These are phyloP conservation scores for Blastomyces percursus DNA, from an alignment of 2,329 filamentous ascomycete genomes.

Conservation along the genomic window DNA sequence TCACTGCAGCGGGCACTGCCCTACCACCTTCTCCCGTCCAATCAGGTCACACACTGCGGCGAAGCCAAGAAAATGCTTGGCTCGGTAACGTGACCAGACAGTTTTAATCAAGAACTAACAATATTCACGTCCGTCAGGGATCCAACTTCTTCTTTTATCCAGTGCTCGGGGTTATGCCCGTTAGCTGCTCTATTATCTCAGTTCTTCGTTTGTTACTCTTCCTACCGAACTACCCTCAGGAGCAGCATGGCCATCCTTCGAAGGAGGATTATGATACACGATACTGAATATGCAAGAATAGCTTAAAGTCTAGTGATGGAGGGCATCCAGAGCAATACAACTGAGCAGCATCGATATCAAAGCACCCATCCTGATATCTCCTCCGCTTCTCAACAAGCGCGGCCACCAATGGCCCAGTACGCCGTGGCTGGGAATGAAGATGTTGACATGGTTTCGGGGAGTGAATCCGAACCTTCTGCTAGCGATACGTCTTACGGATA, in stretches of 20 bases:
- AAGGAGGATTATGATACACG: not conserved
- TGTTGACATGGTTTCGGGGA: not conserved
- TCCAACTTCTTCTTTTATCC: not conserved
- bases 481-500: slow-evolving; percentile 3
- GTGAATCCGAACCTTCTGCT: slow-evolving; percentile 2
- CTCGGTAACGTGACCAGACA: not conserved
- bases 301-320: not conserved
- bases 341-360: not conserved
- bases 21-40: not conserved
- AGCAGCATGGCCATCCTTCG: not conserved
- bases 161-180: not conserved
- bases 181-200: not conserved
- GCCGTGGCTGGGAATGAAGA: not conserved
- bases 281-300: not conserved
- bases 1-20: too few relatives aligned
- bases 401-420: not conserved
- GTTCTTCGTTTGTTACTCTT: not conserved
- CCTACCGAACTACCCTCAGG: not conserved
- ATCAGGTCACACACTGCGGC: not conserved
- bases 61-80: not conserved
- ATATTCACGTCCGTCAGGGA: too few relatives aligned
- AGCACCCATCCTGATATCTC: slow-evolving; percentile 2
- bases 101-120: too few relatives aligned
- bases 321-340: not conserved
- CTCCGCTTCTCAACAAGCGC: not conserved